Conservation (phyloP, 1,284 basidiomycete genomes). For the Coniferiporia sulphurascens region DNA sequence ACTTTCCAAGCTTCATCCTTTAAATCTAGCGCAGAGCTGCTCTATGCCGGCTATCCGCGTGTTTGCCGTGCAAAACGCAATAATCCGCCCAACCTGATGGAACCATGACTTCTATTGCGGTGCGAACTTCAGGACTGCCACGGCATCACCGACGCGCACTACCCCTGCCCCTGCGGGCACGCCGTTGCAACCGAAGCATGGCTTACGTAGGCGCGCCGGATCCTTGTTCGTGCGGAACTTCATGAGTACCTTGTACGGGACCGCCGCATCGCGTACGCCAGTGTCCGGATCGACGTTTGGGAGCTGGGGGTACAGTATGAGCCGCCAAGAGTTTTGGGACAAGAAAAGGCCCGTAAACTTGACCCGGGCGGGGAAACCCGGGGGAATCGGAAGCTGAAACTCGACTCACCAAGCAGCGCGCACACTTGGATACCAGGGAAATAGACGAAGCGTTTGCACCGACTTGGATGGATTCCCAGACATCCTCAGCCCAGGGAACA, state of each 20-base stretch:
- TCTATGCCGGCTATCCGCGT: too few relatives aligned
- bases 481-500: slow-evolving; percentile 46
- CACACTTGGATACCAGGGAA: slow-evolving; percentile 59
- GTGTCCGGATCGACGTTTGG: slow-evolving; percentile 65
- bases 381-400: background rate
- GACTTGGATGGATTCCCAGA: slow-evolving; percentile 54
- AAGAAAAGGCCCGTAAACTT: background rate
- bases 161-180: slow-evolving; percentile 36
- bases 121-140: slow-evolving; percentile 44
- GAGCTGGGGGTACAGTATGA: slow-evolving; percentile 37
- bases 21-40: too few relatives aligned
- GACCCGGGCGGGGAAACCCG: too few relatives aligned
- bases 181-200: slow-evolving; percentile 63
- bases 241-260: slow-evolving; percentile 69
- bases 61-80: too few relatives aligned
- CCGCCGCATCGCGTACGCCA: slow-evolving; percentile 62
- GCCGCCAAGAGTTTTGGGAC: background rate
- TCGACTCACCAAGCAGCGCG: slow-evolving; percentile 61
- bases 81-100: too few relatives aligned
- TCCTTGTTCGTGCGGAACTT: slow-evolving; percentile 60
- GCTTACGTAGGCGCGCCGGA: slow-evolving; percentile 38
- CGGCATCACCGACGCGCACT: slow-evolving; percentile 52
- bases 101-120: background rate
- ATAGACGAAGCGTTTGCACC: slow-evolving; percentile 34
- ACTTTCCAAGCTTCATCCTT: too few relatives aligned